Conservation (phyloP, 2,329 filamentous ascomycete genomes). For the Ophiostoma perfectum region DNA sequence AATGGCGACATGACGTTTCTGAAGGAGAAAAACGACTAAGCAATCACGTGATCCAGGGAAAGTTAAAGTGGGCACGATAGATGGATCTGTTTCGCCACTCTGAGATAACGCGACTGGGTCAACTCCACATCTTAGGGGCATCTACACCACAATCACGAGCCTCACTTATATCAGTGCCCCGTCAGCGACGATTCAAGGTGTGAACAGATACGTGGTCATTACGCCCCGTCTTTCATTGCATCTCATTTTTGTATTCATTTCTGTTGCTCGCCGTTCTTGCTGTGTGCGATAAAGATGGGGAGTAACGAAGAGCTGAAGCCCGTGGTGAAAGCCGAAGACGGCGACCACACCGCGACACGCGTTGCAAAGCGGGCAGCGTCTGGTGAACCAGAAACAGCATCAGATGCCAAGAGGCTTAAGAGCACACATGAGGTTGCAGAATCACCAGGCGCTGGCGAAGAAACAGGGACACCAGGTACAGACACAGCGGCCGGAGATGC, state of each 20-base stretch:
- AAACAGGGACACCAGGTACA: not conserved
- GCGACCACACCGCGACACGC: slow-evolving; percentile 1
- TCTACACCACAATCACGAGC: slow-evolving; percentile 9
- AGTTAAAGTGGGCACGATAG: not conserved
- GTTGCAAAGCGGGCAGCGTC: slow-evolving; percentile 64
- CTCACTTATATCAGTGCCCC: not conserved
- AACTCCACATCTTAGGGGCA: slow-evolving; percentile 10
- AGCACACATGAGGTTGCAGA: slow-evolving; percentile 39
- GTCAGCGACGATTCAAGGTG: no score
- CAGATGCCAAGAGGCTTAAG: slow-evolving; percentile 61
- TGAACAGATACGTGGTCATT: not conserved
- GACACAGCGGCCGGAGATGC: not conserved
- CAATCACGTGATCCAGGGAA: not conserved
- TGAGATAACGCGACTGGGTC: slow-evolving; percentile 8
- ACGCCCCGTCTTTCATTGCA: not conserved
- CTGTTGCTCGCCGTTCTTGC: not conserved
- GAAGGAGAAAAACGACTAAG: not conserved
- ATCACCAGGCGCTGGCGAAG: not conserved
- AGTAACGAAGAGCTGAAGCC: slow-evolving; percentile 3
- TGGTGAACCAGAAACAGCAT: slow-evolving; percentile 57
- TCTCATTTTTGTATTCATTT: not conserved
- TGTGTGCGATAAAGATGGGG: not conserved
- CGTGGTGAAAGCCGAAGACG: not conserved
- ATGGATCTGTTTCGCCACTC: slow-evolving; percentile 1
- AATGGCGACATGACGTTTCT: no score